Evolutionary conservation across 2,329 filamentous ascomycete genomes (phyloP).

Genomic region (Exophiala mesophila): DNA sequence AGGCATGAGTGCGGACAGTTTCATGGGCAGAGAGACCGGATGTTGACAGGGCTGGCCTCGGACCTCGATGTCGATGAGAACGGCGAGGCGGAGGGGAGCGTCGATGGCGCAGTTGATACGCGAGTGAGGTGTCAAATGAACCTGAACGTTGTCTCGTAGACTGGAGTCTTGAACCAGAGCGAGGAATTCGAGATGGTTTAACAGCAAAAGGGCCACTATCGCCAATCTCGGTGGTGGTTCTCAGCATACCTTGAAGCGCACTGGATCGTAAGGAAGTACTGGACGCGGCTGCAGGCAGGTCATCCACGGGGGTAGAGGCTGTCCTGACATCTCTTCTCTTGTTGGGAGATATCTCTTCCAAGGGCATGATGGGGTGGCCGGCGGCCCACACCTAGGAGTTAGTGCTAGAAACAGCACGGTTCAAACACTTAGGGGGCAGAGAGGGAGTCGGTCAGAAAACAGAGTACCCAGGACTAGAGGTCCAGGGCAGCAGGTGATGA

Average conservation of each 20-base stretch:
- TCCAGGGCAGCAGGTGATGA: too few species aligned
- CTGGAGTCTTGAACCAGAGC: conserved; percentile 29
- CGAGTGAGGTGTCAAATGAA: conserved; percentile 21
- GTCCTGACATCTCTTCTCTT: conserved; percentile 10
- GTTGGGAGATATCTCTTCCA: conserved; percentile 23
- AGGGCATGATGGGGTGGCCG: conserved; percentile 18
- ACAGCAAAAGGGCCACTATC: conserved; percentile 60
- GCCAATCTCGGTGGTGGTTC: conserved; percentile 62
- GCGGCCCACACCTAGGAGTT: neutral
- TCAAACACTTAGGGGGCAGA: too few species aligned
- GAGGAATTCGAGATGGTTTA: conserved; percentile 36
- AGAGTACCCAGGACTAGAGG: too few species aligned
- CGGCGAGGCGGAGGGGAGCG: conserved; percentile 9
- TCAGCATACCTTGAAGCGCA: conserved; percentile 60
- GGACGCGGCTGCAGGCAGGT: conserved; percentile 4
- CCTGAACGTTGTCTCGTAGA: conserved; percentile 17
- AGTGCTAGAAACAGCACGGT: too few species aligned
- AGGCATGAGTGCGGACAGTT: conserved; percentile 15
- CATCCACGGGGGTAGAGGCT: conserved; percentile 8
- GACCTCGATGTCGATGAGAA: conserved; percentile 15
- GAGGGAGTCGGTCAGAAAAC: too few species aligned
- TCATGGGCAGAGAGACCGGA: conserved; percentile 21
- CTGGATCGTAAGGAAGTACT: conserved; percentile 36
- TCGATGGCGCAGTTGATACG: conserved; percentile 15
- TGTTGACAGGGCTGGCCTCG: conserved; percentile 17